Base-by-base conservation (phyloP, 208 protist genomes). In the Leptomonas seymouri region DNA sequence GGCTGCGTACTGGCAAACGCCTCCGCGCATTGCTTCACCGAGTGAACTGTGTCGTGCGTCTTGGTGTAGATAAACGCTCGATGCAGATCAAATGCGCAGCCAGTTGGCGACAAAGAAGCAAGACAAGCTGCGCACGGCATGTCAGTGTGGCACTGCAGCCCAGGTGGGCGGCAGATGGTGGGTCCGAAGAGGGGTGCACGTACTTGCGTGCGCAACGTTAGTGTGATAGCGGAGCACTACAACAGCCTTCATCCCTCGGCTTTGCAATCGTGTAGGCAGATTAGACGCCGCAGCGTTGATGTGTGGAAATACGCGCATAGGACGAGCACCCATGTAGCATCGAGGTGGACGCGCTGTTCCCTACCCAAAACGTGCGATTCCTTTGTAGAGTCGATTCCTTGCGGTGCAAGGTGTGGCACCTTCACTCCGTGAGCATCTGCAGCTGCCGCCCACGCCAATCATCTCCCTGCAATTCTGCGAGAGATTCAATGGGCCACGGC, bases 41-140 rank as follows among this genome's bases (percentile, higher is more conserved):
- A 9, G 50, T 67, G 68, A 30, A 74, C 66, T 7, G 39, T 51
- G 68, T 74, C 68, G 25, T 53, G 68, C 14, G 68, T 74, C 39
- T 74, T 67, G 27, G 68, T 66, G 59, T 55, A 74, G 50, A 74
- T n/a, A n/a, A n/a, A n/a, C n/a, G 67, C 68, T 74, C 68, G 7
- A 54, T 18, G 14, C 53, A 49, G 25, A 39, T 50, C 1, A 66
- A 30, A 2, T 59, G 68, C 2, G 68, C 67, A 1, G 68, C 57
- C 68, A 74, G 59, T 74, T 74, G 50, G 66, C 68, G 0, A 67
- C 36, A 30, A 74, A 74, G 42, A 67, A 67, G 68, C 68, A 74
- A 1, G 58, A 60, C 2, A 7, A 11, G 59, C 54, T 60, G 50
- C 46, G 49, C 18, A 74, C 25, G 8, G 68, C 68, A 1, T 4